Conservation (phyloP, 345 rosid species). For the Acer saccharum region DNA sequence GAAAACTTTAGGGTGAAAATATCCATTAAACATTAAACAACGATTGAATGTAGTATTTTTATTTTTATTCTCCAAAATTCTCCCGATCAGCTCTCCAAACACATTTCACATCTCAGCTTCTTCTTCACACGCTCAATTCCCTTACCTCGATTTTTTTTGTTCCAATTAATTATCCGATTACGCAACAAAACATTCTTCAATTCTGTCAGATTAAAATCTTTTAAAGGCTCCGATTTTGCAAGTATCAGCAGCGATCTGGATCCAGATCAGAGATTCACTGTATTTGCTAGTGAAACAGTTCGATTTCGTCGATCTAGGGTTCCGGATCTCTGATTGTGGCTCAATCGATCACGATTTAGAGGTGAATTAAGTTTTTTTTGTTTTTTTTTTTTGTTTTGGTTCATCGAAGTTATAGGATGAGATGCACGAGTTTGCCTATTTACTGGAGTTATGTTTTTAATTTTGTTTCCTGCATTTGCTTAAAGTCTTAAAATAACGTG, state of each 20-base stretch:
- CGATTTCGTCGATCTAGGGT: conserved; percentile 1
- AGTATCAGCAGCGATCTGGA: neutral
- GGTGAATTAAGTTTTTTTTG: conserved; percentile 4
- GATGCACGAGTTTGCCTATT: neutral
- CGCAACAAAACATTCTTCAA: neutral
- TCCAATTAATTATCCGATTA: neutral
- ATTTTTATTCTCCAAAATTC: neutral
- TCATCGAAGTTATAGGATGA: neutral
- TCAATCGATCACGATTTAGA: neutral
- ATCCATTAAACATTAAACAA: neutral
- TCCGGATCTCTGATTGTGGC: conserved; percentile 6
- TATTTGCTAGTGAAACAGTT: neutral
- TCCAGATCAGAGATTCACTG: conserved; percentile 10
- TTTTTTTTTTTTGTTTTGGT: neutral
- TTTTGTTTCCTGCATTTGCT: too few relatives aligned
- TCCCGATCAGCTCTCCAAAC: neutral
- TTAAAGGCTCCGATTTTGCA: neutral
- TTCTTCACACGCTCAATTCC: neutral
- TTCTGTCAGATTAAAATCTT: neutral
- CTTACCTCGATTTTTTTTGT: neutral
- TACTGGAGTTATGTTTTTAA: too few relatives aligned
- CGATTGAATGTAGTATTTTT: neutral
- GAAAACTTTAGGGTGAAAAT: neutral
- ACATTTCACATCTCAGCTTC: neutral
- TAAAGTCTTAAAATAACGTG: neutral